phyloP scores from a whole-genome alignment of 306 rosid species.

The Sicyos baderoa region DNA sequence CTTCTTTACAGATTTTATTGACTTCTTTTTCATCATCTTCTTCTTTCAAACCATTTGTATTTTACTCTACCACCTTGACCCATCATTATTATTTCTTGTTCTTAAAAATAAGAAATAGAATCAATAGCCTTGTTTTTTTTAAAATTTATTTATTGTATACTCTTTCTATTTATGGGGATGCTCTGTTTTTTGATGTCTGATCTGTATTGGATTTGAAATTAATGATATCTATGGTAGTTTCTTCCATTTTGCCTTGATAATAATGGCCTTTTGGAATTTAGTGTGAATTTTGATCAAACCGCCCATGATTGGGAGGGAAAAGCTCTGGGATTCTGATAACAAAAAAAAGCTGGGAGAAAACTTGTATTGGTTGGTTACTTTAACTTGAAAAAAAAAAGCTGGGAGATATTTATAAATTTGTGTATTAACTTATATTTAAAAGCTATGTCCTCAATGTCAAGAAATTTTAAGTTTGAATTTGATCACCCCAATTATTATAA shows the following conservation, averaged over 20 bases:
- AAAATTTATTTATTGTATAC: constrained; percentile 15
- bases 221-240: neutral
- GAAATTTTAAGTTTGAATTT: no score
- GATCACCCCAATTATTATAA: no score
- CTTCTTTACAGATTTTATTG: constrained; percentile 2
- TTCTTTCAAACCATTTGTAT: neutral
- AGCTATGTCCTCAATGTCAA: no score
- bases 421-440: no score
- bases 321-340: neutral
- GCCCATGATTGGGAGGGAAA: neutral
- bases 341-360: neutral
- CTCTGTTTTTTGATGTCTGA: neutral
- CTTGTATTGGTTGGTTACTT: neutral
- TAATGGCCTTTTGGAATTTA: neutral
- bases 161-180: neutral
- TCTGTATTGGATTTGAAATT: neutral
- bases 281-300: neutral
- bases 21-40: neutral
- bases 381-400: no score
- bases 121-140: constrained; percentile 22
- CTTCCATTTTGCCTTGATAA: constrained; percentile 2
- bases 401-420: no score
- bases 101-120: constrained; percentile 33
- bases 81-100: constrained; percentile 16
- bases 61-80: constrained; percentile 18